Conservation (phyloP, 2,329 filamentous ascomycete species). For the Exutisphaerella laricina region DNA sequence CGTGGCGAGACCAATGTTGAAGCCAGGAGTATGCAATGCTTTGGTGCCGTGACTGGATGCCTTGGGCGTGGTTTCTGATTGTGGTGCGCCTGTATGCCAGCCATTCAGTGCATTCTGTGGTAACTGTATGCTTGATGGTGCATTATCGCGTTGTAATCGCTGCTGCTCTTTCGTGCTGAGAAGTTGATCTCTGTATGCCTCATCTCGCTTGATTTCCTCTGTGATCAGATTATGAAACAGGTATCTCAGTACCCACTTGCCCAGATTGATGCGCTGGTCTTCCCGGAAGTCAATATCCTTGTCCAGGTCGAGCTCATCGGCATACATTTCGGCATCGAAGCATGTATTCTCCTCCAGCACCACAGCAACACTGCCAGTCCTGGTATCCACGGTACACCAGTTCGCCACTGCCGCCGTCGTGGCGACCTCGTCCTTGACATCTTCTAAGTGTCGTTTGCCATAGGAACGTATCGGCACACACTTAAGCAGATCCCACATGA, state of each 20-base stretch:
- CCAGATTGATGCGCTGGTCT: conserved; percentile 93
- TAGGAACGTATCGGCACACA: conserved; percentile 87
- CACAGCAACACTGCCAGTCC: conserved; percentile 85
- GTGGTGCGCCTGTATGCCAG: conserved; percentile 39
- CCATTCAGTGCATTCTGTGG: conserved; percentile 40
- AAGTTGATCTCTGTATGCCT: conserved; percentile 63
- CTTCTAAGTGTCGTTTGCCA: conserved; percentile 88
- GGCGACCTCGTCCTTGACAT: conserved; percentile 81
- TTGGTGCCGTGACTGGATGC: conserved; percentile 59
- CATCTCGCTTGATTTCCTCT: conserved; percentile 81
- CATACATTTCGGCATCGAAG: conserved; percentile 96
- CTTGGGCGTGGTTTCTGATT: conserved; percentile 49
- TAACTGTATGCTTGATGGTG: conserved; percentile 57
- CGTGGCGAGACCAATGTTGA: conserved; percentile 62
- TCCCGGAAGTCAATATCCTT: conserved; percentile 78
- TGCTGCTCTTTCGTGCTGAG: conserved; percentile 57
- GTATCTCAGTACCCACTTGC: conserved; percentile 92
- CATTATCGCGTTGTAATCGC: conserved; percentile 50
- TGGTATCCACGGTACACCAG: conserved; percentile 93
- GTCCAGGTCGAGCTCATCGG: conserved; percentile 73
- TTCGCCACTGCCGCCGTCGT: conserved; percentile 84
- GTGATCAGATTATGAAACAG: conserved; percentile 85
- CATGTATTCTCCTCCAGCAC: conserved; percentile 91
- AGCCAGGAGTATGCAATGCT: conserved; percentile 63
- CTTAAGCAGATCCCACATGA: conserved; percentile 89